A percentile compares a stretch with the other conserved stretches of the same genome.
Evolutionary conservation across 768 basidiomycete species (phyloP).

Genomic region (Suillus occidentalis): DNA sequence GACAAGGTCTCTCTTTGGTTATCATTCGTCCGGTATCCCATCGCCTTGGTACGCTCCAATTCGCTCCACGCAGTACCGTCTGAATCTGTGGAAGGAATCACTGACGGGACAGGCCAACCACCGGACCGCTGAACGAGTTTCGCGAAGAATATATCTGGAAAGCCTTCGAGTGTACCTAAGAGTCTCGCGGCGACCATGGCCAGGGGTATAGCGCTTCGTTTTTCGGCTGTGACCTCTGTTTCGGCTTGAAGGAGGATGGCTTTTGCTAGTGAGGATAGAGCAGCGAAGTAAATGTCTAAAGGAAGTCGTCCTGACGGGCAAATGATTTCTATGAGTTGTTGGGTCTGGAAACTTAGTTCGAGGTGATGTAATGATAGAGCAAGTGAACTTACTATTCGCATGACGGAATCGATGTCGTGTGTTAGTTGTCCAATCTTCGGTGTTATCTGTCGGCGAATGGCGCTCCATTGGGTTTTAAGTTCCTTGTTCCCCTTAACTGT

Average conservation of each 20-base stretch:
- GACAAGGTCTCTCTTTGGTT: slow-evolving; percentile 51
- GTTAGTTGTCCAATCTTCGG: slow-evolving; percentile 89
- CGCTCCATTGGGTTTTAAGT: slow-evolving; percentile 62
- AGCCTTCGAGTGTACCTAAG: slow-evolving; percentile 53
- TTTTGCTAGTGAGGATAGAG: slow-evolving; percentile 88
- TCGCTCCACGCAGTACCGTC: slow-evolving; percentile 49
- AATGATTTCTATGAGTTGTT: slow-evolving; percentile 45
- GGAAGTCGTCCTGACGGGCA: slow-evolving; percentile 29
- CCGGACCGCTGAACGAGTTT: slow-evolving; percentile 86
- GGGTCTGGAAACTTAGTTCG: slow-evolving; percentile 31
- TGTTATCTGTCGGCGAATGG: slow-evolving; percentile 73
- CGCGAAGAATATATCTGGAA: slow-evolving; percentile 78
- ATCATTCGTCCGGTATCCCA: slow-evolving; percentile 52
- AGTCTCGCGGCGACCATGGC: slow-evolving; percentile 75
- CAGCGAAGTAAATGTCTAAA: slow-evolving; percentile 61
- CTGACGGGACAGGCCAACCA: slow-evolving; percentile 79
- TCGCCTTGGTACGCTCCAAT: slow-evolving; percentile 45
- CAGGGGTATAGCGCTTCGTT: slow-evolving; percentile 80
- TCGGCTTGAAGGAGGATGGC: slow-evolving; percentile 89
- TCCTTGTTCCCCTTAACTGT: slow-evolving; percentile 58
- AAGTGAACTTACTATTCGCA: slow-evolving; percentile 54
- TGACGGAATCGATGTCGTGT: slow-evolving; percentile 60
- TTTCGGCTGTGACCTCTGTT: slow-evolving; percentile 88
- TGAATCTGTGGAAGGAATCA: slow-evolving; percentile 52
- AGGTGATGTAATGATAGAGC: slow-evolving; percentile 10